Evolutionary conservation across 805 yeast species (phyloP).

Genomic region (Kazachstania psychrophila): DNA sequence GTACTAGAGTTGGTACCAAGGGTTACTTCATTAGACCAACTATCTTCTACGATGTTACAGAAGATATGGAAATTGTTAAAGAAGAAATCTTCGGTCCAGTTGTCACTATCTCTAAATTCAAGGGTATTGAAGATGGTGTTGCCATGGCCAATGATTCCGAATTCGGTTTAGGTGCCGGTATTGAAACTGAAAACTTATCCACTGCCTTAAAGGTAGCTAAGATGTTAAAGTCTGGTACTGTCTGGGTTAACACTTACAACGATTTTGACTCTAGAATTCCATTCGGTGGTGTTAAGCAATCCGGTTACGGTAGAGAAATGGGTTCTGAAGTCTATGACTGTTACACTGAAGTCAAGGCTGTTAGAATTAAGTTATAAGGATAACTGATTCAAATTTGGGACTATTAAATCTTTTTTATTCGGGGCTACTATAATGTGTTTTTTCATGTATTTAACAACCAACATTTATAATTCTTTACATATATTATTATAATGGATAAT

Average conservation of each 20-base stretch:
- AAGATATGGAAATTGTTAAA: slow-evolving; percentile 51
- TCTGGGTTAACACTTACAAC: slow-evolving; percentile 75
- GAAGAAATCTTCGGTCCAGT: slow-evolving; percentile 82
- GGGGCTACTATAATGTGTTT: neutral
- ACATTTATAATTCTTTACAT: too few species aligned
- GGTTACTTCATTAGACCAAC: slow-evolving; percentile 72
- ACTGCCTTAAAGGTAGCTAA: slow-evolving; percentile 56
- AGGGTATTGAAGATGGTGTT: slow-evolving; percentile 57
- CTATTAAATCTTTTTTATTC: neutral
- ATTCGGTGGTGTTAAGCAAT: slow-evolving; percentile 73
- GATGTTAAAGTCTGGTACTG: slow-evolving; percentile 63
- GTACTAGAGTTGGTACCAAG: slow-evolving; percentile 52
- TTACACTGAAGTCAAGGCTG: slow-evolving; percentile 69
- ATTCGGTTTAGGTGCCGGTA: slow-evolving; percentile 76
- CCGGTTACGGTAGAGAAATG: slow-evolving; percentile 84
- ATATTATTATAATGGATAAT: too few species aligned
- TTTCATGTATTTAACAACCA: too few species aligned
- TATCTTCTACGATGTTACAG: slow-evolving; percentile 57
- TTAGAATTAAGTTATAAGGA: slow-evolving; percentile 42
- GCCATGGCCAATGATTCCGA: slow-evolving; percentile 59
- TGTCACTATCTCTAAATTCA: slow-evolving; percentile 59
- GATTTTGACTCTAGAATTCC: slow-evolving; percentile 69
- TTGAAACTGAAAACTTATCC: slow-evolving; percentile 55
- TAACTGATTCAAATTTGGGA: too few species aligned
- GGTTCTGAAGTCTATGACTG: slow-evolving; percentile 68